These are phyloP conservation scores for Trichoderma reesei DNA, from an alignment of 495 filamentous ascomycete species.

Conservation along the genomic window DNA sequence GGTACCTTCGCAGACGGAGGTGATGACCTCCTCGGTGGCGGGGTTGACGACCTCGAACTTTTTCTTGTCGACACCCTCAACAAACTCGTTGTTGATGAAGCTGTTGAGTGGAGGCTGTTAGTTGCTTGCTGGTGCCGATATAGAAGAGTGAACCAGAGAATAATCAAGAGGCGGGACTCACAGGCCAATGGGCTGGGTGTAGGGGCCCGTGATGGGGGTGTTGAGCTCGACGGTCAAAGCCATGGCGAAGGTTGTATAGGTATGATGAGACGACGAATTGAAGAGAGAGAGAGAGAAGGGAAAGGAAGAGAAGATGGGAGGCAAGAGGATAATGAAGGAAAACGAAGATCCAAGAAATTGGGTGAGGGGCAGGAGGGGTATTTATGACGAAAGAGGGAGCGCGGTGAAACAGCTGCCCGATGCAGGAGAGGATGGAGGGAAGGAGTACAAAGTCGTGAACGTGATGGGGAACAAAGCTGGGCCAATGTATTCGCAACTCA, in stretches of 20 bases:
- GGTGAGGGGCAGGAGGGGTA: slow-evolving; percentile 5
- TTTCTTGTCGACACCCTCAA: slow-evolving; percentile 53
- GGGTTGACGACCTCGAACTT: slow-evolving; percentile 25
- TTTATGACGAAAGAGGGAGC: neutral
- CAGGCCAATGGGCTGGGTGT: slow-evolving; percentile 80
- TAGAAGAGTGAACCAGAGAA: neutral
- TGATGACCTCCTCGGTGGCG: slow-evolving; percentile 28
- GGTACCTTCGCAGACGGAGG: slow-evolving; percentile 60
- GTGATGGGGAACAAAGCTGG: neutral
- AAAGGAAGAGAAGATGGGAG: neutral
- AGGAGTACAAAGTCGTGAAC: neutral
- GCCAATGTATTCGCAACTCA: neutral
- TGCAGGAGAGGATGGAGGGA: neutral
- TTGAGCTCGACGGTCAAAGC: slow-evolving; percentile 38
- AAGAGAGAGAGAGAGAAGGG: neutral
- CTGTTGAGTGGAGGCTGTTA: slow-evolving; percentile 32
- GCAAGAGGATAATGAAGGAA: neutral
- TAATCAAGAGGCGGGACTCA: slow-evolving; percentile 42
- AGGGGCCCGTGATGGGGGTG: slow-evolving; percentile 63
- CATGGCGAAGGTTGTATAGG: slow-evolving; percentile 6
- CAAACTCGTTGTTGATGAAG: slow-evolving; percentile 98
- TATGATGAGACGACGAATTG: neutral
- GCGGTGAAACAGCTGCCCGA: neutral
- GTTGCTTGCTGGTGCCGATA: neutral
- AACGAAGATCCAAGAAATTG: neutral